These are phyloP conservation scores for Cephaloascus albidus DNA, from an alignment of 805 yeast genomes.

Conservation along the genomic window DNA sequence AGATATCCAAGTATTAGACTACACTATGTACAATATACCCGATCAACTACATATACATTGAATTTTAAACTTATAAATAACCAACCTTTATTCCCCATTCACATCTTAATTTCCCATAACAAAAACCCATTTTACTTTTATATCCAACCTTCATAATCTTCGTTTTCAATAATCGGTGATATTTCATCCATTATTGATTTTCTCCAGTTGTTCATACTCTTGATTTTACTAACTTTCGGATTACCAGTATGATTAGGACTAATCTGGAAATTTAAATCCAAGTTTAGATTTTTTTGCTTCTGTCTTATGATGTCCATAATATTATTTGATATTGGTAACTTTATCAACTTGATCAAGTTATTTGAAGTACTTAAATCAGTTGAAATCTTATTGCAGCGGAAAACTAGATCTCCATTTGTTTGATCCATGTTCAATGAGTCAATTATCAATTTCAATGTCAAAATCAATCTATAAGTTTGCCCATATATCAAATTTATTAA, in stretches of 20 bases:
- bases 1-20: too few species aligned
- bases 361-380: constrained; percentile 24
- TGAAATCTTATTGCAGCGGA: constrained; percentile 22
- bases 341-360: constrained; percentile 17
- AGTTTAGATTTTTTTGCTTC: not conserved
- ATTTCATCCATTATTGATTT: constrained; percentile 8
- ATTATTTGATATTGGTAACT: constrained; percentile 1
- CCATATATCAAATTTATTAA: constrained; percentile 21
- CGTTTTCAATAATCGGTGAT: constrained; percentile 18
- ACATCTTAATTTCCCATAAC: too few species aligned
- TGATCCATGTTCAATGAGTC: constrained; percentile 13
- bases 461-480: constrained; percentile 23
- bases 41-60: too few species aligned
- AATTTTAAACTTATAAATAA: too few species aligned
- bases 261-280: not conserved
- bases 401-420: constrained; percentile 15
- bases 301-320: not conserved
- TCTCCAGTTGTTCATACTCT: constrained; percentile 8
- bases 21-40: too few species aligned
- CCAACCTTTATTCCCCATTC: too few species aligned
- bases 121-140: too few species aligned
- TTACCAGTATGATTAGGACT: too few species aligned
- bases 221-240: not conserved
- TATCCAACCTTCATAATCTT: constrained; percentile 26
- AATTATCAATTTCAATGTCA: constrained; percentile 22